phyloP scores from a whole-genome alignment of 331 rosid species.

The Acacia pycnantha region DNA sequence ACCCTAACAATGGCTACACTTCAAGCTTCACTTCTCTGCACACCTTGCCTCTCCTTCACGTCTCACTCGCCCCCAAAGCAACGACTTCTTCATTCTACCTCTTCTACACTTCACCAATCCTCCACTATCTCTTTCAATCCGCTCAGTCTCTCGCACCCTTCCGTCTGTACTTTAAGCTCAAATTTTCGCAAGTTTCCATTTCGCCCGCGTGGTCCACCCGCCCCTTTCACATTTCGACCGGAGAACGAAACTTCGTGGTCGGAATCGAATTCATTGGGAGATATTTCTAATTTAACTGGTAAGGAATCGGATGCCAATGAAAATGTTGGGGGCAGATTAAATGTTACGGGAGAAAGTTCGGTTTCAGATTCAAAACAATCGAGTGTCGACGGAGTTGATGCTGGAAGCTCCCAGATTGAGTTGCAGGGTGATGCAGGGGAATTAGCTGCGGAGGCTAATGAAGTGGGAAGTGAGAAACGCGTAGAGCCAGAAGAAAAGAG shows the following conservation, averaged over 20 bases:
- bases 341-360: slow-evolving; percentile 25
- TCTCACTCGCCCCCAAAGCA: slow-evolving; percentile 36
- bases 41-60: slow-evolving; percentile 45
- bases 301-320: slow-evolving; percentile 29
- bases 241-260: slow-evolving; percentile 40
- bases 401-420: slow-evolving; percentile 30
- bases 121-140: slow-evolving; percentile 22
- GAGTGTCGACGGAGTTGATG: slow-evolving; percentile 22
- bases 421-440: slow-evolving; percentile 27
- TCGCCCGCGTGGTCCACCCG: slow-evolving; percentile 18
- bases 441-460: slow-evolving; percentile 31
- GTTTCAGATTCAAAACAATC: slow-evolving; percentile 26
- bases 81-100: slow-evolving; percentile 16
- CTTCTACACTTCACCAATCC: slow-evolving; percentile 1
- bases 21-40: slow-evolving; percentile 74
- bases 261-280: slow-evolving; percentile 39
- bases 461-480: slow-evolving; percentile 27
- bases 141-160: slow-evolving; percentile 14
- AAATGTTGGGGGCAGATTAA: slow-evolving; percentile 1
- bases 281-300: slow-evolving; percentile 12
- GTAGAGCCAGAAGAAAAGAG: slow-evolving; percentile 37
- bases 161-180: neutral
- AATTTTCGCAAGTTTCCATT: slow-evolving; percentile 28
- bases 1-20: slow-evolving; percentile 63
- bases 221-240: slow-evolving; percentile 59